Evolutionary conservation across 495 filamentous ascomycete genomes (phyloP).

Genomic region (Halenospora varia): DNA sequence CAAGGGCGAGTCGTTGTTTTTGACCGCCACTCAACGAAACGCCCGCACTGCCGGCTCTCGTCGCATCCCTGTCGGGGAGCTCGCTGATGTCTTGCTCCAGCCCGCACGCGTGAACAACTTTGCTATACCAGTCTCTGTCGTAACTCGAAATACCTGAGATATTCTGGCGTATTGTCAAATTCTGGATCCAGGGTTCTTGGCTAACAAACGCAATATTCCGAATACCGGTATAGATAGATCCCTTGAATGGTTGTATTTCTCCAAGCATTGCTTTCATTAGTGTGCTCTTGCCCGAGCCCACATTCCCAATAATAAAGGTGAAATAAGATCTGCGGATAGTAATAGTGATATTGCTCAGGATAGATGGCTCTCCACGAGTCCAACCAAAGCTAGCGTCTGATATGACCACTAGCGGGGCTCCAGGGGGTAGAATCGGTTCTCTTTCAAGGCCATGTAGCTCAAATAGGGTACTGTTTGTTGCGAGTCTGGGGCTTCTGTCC

Average conservation of each 20-base stretch:
- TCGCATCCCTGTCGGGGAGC: constrained; percentile 45
- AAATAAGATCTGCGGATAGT: neutral
- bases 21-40: constrained; percentile 50
- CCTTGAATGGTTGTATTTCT: constrained; percentile 29
- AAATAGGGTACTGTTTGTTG: neutral
- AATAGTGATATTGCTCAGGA: constrained; percentile 7
- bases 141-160: constrained; percentile 18
- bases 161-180: constrained; percentile 29
- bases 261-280: constrained; percentile 45
- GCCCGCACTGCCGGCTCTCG: constrained; percentile 51
- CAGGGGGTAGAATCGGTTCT: neutral
- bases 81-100: constrained; percentile 28
- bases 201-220: constrained; percentile 19
- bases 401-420: constrained; percentile 1
- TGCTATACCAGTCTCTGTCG: neutral
- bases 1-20: constrained; percentile 44
- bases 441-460: neutral
- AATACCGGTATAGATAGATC: neutral
- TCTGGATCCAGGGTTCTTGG: constrained; percentile 36
- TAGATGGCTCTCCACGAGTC: neutral
- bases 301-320: constrained; percentile 46
- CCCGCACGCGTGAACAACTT: constrained; percentile 23
- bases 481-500: neutral
- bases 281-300: constrained; percentile 47
- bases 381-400: constrained; percentile 17